Evolutionary conservation across 805 yeast genomes (phyloP).

Genomic region (Myxozyma neglecta): DNA sequence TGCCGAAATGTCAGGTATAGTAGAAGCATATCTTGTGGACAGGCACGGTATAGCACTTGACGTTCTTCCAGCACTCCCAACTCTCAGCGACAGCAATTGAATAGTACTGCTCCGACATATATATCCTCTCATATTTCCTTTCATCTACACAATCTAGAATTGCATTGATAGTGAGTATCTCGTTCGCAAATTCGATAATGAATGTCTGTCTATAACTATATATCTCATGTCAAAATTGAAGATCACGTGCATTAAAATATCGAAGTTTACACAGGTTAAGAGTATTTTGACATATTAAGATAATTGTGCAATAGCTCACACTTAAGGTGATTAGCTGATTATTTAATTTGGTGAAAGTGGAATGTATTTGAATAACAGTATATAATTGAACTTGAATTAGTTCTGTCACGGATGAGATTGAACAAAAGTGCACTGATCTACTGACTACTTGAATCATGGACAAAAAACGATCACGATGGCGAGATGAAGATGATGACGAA

Average conservation of each 20-base stretch:
- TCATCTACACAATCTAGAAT: not conserved
- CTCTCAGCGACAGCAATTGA: not conserved
- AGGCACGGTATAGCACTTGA: not conserved
- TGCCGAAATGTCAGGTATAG: not conserved
- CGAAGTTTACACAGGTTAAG: not conserved
- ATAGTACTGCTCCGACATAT: not conserved
- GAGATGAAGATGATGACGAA: conserved; percentile 26
- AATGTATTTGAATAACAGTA: too few species aligned
- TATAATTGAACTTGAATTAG: too few species aligned
- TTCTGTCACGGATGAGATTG: too few species aligned
- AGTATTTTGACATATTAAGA: not conserved
- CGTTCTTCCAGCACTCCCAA: not conserved
- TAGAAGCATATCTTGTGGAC: not conserved
- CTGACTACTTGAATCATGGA: conserved; percentile 1
- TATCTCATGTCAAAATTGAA: not conserved
- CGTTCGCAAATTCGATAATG: too few species aligned
- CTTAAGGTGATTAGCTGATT: not conserved
- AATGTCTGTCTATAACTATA: too few species aligned
- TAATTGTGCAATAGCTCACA: not conserved
- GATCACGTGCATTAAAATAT: not conserved
- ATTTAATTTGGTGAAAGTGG: too few species aligned
- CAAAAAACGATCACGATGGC: conserved; percentile 28
- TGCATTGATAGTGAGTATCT: too few species aligned
- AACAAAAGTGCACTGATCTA: not conserved
- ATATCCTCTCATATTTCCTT: not conserved